Evolutionary conservation across 2,329 filamentous ascomycete genomes (phyloP).

Genomic region (Aspergillus ibericus): DNA sequence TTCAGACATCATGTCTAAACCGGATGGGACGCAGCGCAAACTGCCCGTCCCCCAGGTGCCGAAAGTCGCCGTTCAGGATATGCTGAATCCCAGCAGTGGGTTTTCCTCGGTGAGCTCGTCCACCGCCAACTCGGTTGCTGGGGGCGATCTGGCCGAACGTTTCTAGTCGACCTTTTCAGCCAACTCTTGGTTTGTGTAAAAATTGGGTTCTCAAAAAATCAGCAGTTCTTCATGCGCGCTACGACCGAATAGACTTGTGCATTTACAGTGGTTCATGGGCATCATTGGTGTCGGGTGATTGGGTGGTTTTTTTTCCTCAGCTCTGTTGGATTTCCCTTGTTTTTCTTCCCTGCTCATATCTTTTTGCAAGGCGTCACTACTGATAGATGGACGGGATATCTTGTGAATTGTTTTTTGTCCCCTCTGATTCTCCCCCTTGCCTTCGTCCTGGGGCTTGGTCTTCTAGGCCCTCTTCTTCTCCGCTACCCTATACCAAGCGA

Average conservation of each 20-base stretch:
- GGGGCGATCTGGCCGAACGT: conserved; percentile 65
- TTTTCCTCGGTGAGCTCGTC: conserved; percentile 76
- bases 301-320: conserved; percentile 11
- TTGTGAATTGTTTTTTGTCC: conserved; percentile 17
- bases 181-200: conserved; percentile 13
- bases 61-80: conserved; percentile 82
- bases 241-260: conserved; percentile 44
- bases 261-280: conserved; percentile 39
- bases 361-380: conserved; percentile 25
- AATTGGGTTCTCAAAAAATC: conserved; percentile 11
- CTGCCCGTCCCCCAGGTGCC: conserved; percentile 85
- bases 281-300: conserved; percentile 37
- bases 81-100: conserved; percentile 67
- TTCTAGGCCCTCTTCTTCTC: background rate
- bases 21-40: conserved; percentile 85
- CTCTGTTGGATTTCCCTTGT: conserved; percentile 5
- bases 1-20: conserved; percentile 86
- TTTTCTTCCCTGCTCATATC: conserved; percentile 14
- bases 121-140: conserved; percentile 73
- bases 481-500: background rate
- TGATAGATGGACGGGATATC: conserved; percentile 29
- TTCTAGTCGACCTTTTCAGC: conserved; percentile 32
- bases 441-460: background rate
- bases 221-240: conserved; percentile 30
- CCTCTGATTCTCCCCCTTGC: conserved; percentile 9